Base-by-base conservation (phyloP, 805 yeast species). In the Zygoascus flipseniorum region DNA sequence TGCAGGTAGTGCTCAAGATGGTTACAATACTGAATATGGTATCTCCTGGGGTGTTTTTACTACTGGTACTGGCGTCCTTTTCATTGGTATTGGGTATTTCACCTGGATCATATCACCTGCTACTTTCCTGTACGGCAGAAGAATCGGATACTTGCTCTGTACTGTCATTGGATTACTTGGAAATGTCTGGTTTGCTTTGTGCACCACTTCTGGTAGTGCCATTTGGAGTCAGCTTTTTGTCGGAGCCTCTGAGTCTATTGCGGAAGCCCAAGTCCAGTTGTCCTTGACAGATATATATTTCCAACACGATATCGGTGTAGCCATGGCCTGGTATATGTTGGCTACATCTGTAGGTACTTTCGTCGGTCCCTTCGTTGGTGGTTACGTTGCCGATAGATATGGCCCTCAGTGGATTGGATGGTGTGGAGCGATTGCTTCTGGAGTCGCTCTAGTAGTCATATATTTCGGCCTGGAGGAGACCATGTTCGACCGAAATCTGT, bases 381-480 rank as follows among this genome's bases (percentile, higher is more conserved):
- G 89, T 19, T 80, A 82, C 60, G 78, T 85, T 56, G 78, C 82
- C 8, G 75, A 79, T 50, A 68, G 76, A 51, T 73, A 77, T 20
- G 74, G 79, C 16, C 86, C 85, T 69, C 73, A 86, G 61, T 86
- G 93, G 93, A 86, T 85, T 8, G 89, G 90, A 31, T 82, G 81
- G 78, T 61, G 73, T 54, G 83, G 80, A 8, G 79, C 77, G 5
- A 86, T 86, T 31, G 75, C 81, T 53, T 82, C 85, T 6, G 89
- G 82, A 43, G 81, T 69, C 2, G 68, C 82, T 26, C 66, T 85
- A 50, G 51, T 78, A 1, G 75, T 83, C 11, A 66, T 83, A 54
- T 56, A 81, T 28, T 78, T 84, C 56, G 76, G 76, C 9, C 78
- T 86, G 62, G 89, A 85, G 62, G 95, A 86, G 64, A 85, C 95